Base-by-base conservation (phyloP, 495 filamentous ascomycete species). In the Lasiosphaeria miniovina region DNA sequence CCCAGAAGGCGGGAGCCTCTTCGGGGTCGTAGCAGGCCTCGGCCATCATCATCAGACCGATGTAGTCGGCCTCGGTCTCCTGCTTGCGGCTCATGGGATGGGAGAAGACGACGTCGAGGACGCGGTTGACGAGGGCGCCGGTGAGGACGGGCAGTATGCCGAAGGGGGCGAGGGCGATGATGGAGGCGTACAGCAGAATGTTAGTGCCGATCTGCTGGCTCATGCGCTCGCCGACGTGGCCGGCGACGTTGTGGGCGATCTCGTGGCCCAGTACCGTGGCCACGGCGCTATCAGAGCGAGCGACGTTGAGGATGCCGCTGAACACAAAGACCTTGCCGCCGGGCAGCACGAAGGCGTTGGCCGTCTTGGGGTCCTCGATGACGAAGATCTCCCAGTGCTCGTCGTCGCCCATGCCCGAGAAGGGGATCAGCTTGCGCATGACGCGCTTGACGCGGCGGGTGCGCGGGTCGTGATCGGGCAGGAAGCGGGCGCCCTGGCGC, bases 291-390 rank as follows among this genome's bases (percentile, higher is more conserved):
- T 96, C 89, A 54, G 80, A 83, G 46, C 76, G 56, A 50, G 88
- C 89, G 14, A 96, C 77, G 2, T 84, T 84, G 49, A 98, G 66
- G 17, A 98, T 88, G 17, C 93, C 89, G 40, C 84, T 89, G 63
- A 88, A 96, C 5, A 98, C 93, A 65, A 97, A 96, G 15, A 98
- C 92, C 65, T 96, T 95, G 2, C 92, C 93, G 68, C 90, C 91
- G 3, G 93, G 93, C 43, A 96, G 78, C 0, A 98, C 93, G 71
- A 96, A 96, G 0, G 93, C 93, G 68, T 98, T 98, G 5, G 70
- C 75, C 4, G 65, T 67, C 41, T 77, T 63, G 32, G 80, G 74
- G 54, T 88, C 88, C 11, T 91, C 78, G 57, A 98, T 93, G 15
- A 98, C 91, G 75, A 85, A 82, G 11, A 96, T 86, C 74, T 92